Base-by-base conservation (phyloP, 345 rosid genomes). In the Sisymbrium altissimum region DNA sequence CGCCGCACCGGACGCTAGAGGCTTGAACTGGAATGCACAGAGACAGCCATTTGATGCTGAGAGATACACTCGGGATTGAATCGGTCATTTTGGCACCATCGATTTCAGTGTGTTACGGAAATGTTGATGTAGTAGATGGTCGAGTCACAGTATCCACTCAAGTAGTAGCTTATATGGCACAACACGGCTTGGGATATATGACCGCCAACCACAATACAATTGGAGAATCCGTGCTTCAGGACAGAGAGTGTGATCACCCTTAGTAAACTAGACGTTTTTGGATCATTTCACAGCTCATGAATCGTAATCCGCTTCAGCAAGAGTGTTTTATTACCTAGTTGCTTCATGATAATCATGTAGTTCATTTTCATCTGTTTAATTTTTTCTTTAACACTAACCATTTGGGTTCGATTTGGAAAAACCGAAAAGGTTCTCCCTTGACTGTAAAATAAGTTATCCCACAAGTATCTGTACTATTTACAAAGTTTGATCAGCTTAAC, bases 11-110 rank as follows among this genome's bases (percentile, higher is more conserved):
- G 56, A 71, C 32, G 56, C 60, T 3, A 86, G 80, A 43, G 65
- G 44, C 40, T 40, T 39, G 0, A 78, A 69, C 21, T 72, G 75
- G 62, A 80, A 59, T 68, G 65, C 80, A 29, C 74, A 21, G 80
- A 82, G 73, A 64, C 85, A 60, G 77, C 89, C 88, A 53, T 88
- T 88, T 36, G 84, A 90, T 70, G 49, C 88, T 66, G 84, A 62
- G 65, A 74, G 82, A 75, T 84, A 84, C 82, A 80, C 84, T 50
- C 70, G 78, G 59, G 78, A 56, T 39, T 64, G 49, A 68, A 60
- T 27, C 13, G 14, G 19, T 52, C 36, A 21, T 50, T 19, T 15
- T 52, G 21, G 23, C 58, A 48, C 39, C n/a, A 8, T 25, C 53
- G 9, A n/a, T 15, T 25, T 25, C 38, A 64, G 29, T 45, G 36